phyloP scores from a whole-genome alignment of 2,329 filamentous ascomycete genomes.

The Aspergillus fumigatus region DNA sequence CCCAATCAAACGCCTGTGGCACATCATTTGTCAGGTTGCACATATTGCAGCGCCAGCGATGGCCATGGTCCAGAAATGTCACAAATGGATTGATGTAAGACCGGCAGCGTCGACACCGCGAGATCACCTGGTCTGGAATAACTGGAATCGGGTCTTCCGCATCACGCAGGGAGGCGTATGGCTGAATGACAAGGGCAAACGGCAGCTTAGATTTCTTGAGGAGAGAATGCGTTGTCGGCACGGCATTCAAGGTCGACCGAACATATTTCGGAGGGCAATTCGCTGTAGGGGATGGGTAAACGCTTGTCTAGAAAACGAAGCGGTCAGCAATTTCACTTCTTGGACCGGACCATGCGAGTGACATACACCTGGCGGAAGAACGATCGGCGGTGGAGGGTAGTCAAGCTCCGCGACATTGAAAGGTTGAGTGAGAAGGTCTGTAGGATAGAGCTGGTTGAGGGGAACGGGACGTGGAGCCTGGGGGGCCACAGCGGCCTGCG shows the following conservation, averaged over 20 bases:
- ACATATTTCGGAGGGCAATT: slow-evolving; percentile 94
- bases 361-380: slow-evolving; percentile 86
- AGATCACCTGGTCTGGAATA: slow-evolving; percentile 95
- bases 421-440: slow-evolving; percentile 84
- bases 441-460: slow-evolving; percentile 86
- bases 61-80: slow-evolving; percentile 91
- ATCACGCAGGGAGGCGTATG: slow-evolving; percentile 89
- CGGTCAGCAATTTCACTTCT: slow-evolving; percentile 36
- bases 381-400: slow-evolving; percentile 81
- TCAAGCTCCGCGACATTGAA: slow-evolving; percentile 94
- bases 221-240: slow-evolving; percentile 85
- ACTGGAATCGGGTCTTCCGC: slow-evolving; percentile 86
- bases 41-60: slow-evolving; percentile 99
- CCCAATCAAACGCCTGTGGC: slow-evolving; percentile 99
- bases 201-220: slow-evolving; percentile 96
- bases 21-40: slow-evolving; percentile 98
- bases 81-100: slow-evolving; percentile 98
- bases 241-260: slow-evolving; percentile 88
- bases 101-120: slow-evolving; percentile 87
- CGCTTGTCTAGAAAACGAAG: slow-evolving; percentile 61
- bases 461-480: slow-evolving; percentile 48
- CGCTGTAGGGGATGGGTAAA: slow-evolving; percentile 82
- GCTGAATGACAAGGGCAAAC: slow-evolving; percentile 92
- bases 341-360: neutral
- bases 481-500: slow-evolving; percentile 40